phyloP scores from a whole-genome alignment of 257 asterid species.

The Parsonsia alboflavescens region DNA sequence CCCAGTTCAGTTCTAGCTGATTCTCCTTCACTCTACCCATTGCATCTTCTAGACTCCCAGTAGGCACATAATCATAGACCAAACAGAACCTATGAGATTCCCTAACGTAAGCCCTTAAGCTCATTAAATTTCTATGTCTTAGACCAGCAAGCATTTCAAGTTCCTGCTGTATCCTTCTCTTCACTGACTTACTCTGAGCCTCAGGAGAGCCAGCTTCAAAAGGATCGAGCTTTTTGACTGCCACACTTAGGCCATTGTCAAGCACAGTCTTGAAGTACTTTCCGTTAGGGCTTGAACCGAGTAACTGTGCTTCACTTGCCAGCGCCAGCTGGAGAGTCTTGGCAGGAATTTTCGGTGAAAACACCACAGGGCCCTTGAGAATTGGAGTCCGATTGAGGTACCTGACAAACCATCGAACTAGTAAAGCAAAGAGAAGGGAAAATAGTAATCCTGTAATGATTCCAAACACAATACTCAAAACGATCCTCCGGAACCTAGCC shows the following conservation, averaged over 20 bases:
- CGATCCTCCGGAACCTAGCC: slow-evolving; percentile 34
- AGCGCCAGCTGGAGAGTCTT: slow-evolving; percentile 67
- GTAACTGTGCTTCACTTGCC: slow-evolving; percentile 48
- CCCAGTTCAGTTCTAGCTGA: slow-evolving; percentile 74
- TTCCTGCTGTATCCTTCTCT: slow-evolving; percentile 52
- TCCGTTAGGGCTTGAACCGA: slow-evolving; percentile 69
- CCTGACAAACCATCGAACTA: slow-evolving; percentile 52
- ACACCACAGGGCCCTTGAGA: slow-evolving; percentile 62
- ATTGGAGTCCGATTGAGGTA: slow-evolving; percentile 64
- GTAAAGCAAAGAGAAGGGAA: slow-evolving; percentile 52
- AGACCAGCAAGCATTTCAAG: slow-evolving; percentile 57
- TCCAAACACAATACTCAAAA: slow-evolving; percentile 60
- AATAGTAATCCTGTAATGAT: slow-evolving; percentile 53
- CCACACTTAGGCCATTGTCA: slow-evolving; percentile 71
- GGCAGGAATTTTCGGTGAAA: slow-evolving; percentile 67
- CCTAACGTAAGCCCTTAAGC: slow-evolving; percentile 71
- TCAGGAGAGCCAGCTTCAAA: slow-evolving; percentile 31
- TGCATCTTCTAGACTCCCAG: slow-evolving; percentile 78
- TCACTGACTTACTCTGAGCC: slow-evolving; percentile 35
- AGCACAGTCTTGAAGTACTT: slow-evolving; percentile 70
- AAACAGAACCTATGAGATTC: slow-evolving; percentile 51
- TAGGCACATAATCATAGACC: slow-evolving; percentile 64
- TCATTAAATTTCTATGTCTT: slow-evolving; percentile 85
- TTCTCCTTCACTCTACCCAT: slow-evolving; percentile 63
- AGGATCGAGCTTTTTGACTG: slow-evolving; percentile 71